Evolutionary conservation across 129 eudicot genomes (phyloP).

Genomic region (Ambrosia trifida): DNA sequence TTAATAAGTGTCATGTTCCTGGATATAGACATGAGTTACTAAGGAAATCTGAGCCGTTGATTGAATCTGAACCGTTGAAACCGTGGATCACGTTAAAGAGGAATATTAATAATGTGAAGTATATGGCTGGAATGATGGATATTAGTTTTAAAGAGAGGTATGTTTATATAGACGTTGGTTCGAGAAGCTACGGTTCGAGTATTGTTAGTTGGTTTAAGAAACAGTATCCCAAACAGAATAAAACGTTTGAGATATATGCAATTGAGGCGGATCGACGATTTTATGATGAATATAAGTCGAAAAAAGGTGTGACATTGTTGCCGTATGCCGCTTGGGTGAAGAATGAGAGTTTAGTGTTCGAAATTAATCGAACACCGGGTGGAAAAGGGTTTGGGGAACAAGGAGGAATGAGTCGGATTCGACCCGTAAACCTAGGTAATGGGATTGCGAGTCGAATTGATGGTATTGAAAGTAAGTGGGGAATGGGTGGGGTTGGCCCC

Average conservation of each 20-base stretch:
- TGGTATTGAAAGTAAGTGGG: too few species aligned
- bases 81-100: constrained; percentile 87
- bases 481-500: too few species aligned
- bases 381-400: constrained; percentile 50
- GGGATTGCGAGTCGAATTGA: too few species aligned
- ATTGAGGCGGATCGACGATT: constrained; percentile 81
- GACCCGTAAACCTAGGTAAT: too few species aligned
- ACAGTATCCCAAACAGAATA: constrained; percentile 52
- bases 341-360: constrained; percentile 77
- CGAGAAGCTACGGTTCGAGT: constrained; percentile 94
- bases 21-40: constrained; percentile 58
- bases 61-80: constrained; percentile 67
- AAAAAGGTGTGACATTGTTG: constrained; percentile 69
- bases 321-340: constrained; percentile 95
- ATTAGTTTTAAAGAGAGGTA: constrained; percentile 64
- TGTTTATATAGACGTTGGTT: constrained; percentile 80
- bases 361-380: constrained; percentile 63
- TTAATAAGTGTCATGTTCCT: constrained; percentile 41
- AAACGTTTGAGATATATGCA: constrained; percentile 76
- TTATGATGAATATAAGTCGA: constrained; percentile 52
- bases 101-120: constrained; percentile 64
- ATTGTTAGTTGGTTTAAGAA: constrained; percentile 75
- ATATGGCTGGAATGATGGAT: constrained; percentile 72
- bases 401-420: too few species aligned
- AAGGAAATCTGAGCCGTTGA: constrained; percentile 64